Evolutionary conservation across 2,329 filamentous ascomycete genomes (phyloP).

Genomic region (Ophiosphaerella korrae): DNA sequence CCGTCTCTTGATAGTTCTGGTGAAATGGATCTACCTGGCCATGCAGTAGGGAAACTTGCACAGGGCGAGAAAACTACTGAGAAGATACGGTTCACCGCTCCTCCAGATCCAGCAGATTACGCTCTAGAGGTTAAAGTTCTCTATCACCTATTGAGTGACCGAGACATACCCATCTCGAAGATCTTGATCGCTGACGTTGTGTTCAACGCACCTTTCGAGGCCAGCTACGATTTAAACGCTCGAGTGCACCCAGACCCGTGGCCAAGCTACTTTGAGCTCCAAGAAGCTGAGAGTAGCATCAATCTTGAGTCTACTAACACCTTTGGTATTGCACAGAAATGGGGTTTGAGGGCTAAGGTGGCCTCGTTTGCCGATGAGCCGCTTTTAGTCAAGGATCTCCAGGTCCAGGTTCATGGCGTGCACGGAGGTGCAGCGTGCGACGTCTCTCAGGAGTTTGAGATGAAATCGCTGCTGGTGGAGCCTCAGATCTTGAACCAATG

Average conservation of each 20-base stretch:
- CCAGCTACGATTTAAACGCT: conserved; percentile 85
- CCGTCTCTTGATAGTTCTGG: conserved; percentile 25
- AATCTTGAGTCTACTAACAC: conserved; percentile 43
- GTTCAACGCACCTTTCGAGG: conserved; percentile 84
- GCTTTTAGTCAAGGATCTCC: conserved; percentile 67
- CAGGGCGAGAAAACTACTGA: conserved; percentile 40
- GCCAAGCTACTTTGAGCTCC: conserved; percentile 82
- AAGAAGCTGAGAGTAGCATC: conserved; percentile 48
- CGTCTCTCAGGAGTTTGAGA: conserved; percentile 38
- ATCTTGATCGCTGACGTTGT: conserved; percentile 70
- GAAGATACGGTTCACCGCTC: conserved; percentile 48
- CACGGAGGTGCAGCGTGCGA: conserved; percentile 67
- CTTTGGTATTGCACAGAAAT: conserved; percentile 76
- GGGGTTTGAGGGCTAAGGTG: conserved; percentile 73
- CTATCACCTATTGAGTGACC: conserved; percentile 80
- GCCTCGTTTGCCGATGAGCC: conserved; percentile 76
- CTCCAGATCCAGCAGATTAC: conserved; percentile 59
- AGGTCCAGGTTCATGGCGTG: conserved; percentile 65
- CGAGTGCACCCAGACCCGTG: conserved; percentile 77
- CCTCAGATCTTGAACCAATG: conserved; percentile 74
- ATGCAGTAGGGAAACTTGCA: conserved; percentile 43
- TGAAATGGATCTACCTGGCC: conserved; percentile 43
- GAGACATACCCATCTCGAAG: conserved; percentile 80
- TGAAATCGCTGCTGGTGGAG: conserved; percentile 52
- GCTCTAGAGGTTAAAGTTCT: conserved; percentile 73